Evolutionary conservation across 768 basidiomycete species (phyloP).

Genomic region (Boletus fagicola): DNA sequence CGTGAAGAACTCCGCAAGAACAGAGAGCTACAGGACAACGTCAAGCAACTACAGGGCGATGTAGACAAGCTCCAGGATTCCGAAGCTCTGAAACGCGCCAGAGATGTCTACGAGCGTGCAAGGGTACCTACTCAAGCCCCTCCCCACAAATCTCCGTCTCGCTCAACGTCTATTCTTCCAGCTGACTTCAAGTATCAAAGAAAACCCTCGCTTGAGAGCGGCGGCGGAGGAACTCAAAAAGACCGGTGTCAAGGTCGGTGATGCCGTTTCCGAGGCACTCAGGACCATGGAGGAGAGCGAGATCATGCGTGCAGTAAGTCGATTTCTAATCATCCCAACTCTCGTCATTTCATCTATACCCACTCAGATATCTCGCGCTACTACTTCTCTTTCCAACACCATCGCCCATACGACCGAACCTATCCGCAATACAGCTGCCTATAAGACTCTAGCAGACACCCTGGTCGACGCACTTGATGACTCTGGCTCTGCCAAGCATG

Average conservation of each 20-base stretch:
- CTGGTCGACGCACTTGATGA: constrained; percentile 93
- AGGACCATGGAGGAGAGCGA: constrained; percentile 95
- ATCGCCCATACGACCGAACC: constrained; percentile 91
- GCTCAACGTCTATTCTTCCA: constrained; percentile 32
- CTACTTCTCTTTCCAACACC: constrained; percentile 79
- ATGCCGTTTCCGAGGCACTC: constrained; percentile 90
- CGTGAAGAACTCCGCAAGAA: constrained; percentile 92
- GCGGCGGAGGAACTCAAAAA: constrained; percentile 92
- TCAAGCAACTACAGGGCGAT: constrained; percentile 96
- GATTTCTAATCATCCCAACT: background rate
- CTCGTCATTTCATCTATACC: background rate
- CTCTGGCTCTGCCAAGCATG: constrained; percentile 88
- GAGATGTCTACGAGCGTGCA: constrained; percentile 90
- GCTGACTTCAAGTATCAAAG: constrained; percentile 92
- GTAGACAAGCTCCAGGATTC: constrained; percentile 97
- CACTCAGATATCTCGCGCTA: constrained; percentile 76
- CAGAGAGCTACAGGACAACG: constrained; percentile 91
- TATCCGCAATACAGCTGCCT: constrained; percentile 93
- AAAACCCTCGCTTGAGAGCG: constrained; percentile 87
- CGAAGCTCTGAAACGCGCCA: constrained; percentile 90
- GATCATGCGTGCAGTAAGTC: constrained; percentile 75
- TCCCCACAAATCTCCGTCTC: background rate
- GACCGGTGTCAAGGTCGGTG: constrained; percentile 86
- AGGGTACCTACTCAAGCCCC: constrained; percentile 56
- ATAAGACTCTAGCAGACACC: constrained; percentile 87